phyloP scores from a whole-genome alignment of 1,284 basidiomycete species.

The Stygiomarasmius scandens region DNA sequence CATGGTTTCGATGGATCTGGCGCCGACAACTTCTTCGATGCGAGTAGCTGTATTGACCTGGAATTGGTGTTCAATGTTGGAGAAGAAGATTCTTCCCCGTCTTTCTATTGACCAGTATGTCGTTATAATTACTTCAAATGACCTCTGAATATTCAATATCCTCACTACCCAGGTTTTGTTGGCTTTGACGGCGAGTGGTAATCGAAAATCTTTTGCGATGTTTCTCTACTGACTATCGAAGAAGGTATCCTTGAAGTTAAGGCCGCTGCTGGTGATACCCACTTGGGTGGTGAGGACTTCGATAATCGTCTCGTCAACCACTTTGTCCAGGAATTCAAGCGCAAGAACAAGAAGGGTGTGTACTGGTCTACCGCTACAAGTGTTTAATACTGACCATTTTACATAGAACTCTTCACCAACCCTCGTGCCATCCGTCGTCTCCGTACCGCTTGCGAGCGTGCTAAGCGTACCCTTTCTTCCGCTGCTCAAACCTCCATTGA shows the following conservation, averaged over 20 bases:
- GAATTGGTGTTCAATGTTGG: constrained; percentile 79
- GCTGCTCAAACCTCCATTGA: constrained; percentile 97
- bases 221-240: constrained; percentile 75
- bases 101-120: constrained; percentile 73
- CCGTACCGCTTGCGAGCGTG: constrained; percentile 97
- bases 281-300: constrained; percentile 89
- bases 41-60: constrained; percentile 52
- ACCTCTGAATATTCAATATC: constrained; percentile 1
- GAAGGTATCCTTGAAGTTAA: constrained; percentile 80
- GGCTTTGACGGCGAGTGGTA: constrained; percentile 86
- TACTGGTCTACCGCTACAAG: too few species aligned
- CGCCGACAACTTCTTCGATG: constrained; percentile 80
- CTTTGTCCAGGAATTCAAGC: constrained; percentile 24
- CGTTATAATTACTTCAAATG: constrained; percentile 2
- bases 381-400: too few species aligned
- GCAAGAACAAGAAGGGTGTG: too few species aligned
- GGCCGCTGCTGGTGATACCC: constrained; percentile 80
- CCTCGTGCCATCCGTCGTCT: constrained; percentile 96
- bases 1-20: constrained; percentile 85
- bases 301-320: constrained; percentile 88
- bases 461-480: constrained; percentile 97
- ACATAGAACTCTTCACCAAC: constrained; percentile 90
- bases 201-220: too few species aligned
- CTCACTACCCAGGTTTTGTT: constrained; percentile 60
- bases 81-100: constrained; percentile 84